A percentile compares a stretch with the other conserved stretches of the same genome.
Conservation (phyloP, 345 rosid species). For the sweet orange (Citrus sinensis) region DNA sequence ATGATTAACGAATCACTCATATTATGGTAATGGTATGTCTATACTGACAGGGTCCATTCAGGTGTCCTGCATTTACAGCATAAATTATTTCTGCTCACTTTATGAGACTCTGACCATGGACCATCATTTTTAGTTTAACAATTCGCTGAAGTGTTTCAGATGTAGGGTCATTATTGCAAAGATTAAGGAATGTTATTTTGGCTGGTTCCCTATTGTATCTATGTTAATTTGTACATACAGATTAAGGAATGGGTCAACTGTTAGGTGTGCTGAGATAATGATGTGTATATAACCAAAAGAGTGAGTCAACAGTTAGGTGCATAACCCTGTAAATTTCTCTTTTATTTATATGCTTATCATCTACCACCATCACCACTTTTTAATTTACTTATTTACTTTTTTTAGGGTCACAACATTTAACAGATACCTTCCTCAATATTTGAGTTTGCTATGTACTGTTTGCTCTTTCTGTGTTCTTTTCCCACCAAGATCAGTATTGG, state of each 20-base stretch:
- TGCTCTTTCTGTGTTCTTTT: neutral
- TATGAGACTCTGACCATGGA: neutral
- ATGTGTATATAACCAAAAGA: neutral
- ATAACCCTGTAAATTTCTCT: neutral
- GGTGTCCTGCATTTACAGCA: neutral
- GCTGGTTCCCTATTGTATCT: neutral
- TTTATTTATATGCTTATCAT: neutral
- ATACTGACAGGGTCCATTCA: neutral
- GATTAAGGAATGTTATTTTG: neutral
- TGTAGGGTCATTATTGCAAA: neutral
- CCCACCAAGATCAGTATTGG: neutral
- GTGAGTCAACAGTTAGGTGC: constrained; percentile 16
- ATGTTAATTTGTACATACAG: neutral
- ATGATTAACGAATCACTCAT: neutral
- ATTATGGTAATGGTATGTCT: neutral
- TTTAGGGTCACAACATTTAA: neutral
- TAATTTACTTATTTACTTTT: too few relatives aligned
- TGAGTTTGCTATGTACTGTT: neutral
- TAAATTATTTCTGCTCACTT: neutral
- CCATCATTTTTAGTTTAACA: neutral
- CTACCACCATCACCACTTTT: neutral
- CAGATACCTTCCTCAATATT: neutral
- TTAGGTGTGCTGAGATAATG: constrained; percentile 6
- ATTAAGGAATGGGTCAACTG: constrained; percentile 19
- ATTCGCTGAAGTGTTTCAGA: neutral